A percentile compares a stretch with the other conserved stretches of the same genome.
Evolutionary conservation across 305 asterid species (phyloP).

Genomic region (Petunia hybrid): DNA sequence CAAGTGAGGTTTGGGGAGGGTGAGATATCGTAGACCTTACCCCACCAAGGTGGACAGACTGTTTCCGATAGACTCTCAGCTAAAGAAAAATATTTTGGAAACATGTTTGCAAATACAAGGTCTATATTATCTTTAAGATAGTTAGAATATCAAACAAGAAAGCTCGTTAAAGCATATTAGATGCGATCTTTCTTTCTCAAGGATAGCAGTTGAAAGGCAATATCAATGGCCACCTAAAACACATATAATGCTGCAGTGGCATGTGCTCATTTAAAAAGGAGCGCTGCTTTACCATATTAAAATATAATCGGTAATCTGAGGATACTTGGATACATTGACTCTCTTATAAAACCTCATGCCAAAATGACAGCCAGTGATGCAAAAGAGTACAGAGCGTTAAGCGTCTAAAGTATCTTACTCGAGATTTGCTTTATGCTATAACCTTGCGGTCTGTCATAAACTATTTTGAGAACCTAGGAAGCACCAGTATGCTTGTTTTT

Average conservation of each 20-base stretch:
- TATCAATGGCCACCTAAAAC: background rate
- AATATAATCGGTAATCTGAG: background rate
- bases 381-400: background rate
- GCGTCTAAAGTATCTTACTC: background rate
- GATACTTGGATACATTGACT: background rate
- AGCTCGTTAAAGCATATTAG: constrained; percentile 20
- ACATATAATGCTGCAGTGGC: constrained; percentile 5
- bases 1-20: no score
- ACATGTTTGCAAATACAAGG: no score
- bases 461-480: background rate
- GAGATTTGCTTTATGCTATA: background rate
- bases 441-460: constrained; percentile 16
- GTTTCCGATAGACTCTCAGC: no score
- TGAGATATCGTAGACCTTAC: no score
- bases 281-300: background rate
- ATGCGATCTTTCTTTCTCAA: constrained; percentile 26
- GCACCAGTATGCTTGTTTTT: background rate
- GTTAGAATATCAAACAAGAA: background rate
- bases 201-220: constrained; percentile 9
- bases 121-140: background rate
- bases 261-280: background rate
- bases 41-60: no score
- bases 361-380: background rate
- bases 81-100: no score
- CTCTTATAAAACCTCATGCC: background rate